phyloP scores from a whole-genome alignment of 768 basidiomycete species.

The Trametes elegans region DNA sequence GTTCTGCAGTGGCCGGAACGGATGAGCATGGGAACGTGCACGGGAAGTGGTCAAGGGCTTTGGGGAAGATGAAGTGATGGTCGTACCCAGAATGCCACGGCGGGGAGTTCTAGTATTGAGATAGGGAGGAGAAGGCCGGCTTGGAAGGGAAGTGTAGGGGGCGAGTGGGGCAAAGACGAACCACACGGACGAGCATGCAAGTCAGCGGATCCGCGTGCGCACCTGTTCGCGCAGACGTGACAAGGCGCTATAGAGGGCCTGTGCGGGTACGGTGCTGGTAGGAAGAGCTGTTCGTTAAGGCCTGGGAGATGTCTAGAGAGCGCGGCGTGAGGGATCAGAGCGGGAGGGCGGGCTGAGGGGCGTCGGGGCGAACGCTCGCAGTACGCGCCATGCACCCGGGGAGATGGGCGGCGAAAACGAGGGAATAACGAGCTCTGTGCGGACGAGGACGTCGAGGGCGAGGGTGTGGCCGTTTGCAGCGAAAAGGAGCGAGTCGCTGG shows the following conservation, averaged over 20 bases:
- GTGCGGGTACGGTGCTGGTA: not conserved
- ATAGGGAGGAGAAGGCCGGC: conserved; percentile 8
- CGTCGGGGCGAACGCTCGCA: not conserved
- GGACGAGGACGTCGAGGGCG: conserved; percentile 2
- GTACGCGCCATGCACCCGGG: conserved; percentile 10
- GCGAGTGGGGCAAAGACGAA: conserved; percentile 16
- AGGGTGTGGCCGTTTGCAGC: conserved; percentile 13
- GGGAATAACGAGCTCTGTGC: not conserved
- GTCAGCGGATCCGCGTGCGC: conserved; percentile 16
- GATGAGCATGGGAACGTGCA: conserved; percentile 20
- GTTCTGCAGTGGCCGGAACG: conserved; percentile 9
- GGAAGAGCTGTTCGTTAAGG: conserved; percentile 1
- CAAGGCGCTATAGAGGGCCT: conserved; percentile 4
- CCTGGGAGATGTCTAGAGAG: conserved; percentile 1
- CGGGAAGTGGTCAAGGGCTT: not conserved
- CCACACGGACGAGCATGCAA: conserved; percentile 18
- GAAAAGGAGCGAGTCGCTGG: conserved; percentile 20
- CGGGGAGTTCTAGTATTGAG: conserved; percentile 15
- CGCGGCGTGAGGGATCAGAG: too few relatives aligned
- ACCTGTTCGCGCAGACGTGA: conserved; percentile 7
- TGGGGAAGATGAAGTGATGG: conserved; percentile 12
- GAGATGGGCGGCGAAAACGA: not conserved
- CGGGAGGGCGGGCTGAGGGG: conserved; percentile 6
- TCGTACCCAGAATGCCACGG: conserved; percentile 20
- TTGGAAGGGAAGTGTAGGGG: conserved; percentile 15